Percentiles rank a stretch among this genome's conserved stretches.
Conservation (phyloP, 1,139 yeast genomes). For the Candida pseudoviswanathii region DNA sequence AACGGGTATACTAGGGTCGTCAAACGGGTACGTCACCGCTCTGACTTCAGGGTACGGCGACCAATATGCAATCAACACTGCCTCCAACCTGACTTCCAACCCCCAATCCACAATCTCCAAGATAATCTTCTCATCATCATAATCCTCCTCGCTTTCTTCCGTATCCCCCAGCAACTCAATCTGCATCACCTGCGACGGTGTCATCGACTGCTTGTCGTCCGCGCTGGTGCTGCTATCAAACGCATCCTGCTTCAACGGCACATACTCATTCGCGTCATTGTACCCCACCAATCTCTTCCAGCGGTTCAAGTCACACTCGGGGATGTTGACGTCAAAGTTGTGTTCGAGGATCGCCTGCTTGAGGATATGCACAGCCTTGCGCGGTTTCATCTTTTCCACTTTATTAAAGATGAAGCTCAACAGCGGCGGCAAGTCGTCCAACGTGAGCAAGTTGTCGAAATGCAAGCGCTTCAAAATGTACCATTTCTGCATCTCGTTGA, state of each 20-base stretch:
- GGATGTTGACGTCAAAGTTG: slow-evolving; percentile 52
- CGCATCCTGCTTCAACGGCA: background rate
- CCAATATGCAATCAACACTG: slow-evolving; percentile 50
- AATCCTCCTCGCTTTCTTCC: background rate
- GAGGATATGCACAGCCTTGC: slow-evolving; percentile 46
- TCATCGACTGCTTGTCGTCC: background rate
- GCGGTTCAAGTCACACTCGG: slow-evolving; percentile 33
- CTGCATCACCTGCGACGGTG: background rate
- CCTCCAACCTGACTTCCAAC: slow-evolving; percentile 39
- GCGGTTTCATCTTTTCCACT: slow-evolving; percentile 34
- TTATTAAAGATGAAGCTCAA: slow-evolving; percentile 42
- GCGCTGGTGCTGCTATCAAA: background rate
- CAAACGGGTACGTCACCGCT: slow-evolving; percentile 56
- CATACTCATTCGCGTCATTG: background rate
- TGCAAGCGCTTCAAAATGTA: slow-evolving; percentile 29
- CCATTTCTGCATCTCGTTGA: slow-evolving; percentile 30
- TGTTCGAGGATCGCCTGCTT: slow-evolving; percentile 42
- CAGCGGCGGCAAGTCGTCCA: slow-evolving; percentile 35
- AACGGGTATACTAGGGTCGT: slow-evolving; percentile 50
- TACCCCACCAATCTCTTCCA: slow-evolving; percentile 20
- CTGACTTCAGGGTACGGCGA: slow-evolving; percentile 71
- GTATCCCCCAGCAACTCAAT: background rate
- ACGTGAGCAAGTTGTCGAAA: slow-evolving; percentile 24
- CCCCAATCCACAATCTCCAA: slow-evolving; percentile 27
- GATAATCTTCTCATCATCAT: background rate